Conservation (phyloP, 1,139 yeast species). For the Ashbya aceris region DNA sequence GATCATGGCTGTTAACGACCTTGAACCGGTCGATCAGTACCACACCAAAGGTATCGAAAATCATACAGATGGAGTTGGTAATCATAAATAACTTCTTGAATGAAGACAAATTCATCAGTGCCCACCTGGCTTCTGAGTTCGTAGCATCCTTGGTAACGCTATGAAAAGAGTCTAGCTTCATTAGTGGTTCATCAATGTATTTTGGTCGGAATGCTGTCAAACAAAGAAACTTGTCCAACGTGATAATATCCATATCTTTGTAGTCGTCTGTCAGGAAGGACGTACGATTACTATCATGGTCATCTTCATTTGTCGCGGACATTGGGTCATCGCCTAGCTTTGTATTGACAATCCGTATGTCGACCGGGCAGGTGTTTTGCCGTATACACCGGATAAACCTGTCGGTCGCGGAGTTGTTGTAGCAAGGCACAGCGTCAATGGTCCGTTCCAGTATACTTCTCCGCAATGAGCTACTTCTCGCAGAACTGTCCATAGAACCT, state of each 20-base stretch:
- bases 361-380: constrained; percentile 18
- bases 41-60: constrained; percentile 20
- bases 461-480: constrained; percentile 5
- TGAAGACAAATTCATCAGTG: constrained; percentile 11
- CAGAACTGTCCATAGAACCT: neutral
- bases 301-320: constrained; percentile 2
- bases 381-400: constrained; percentile 13
- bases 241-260: constrained; percentile 18
- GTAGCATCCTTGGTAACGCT: constrained; percentile 3
- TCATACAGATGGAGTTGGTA: constrained; percentile 16
- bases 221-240: constrained; percentile 16
- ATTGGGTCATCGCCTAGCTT: constrained; percentile 1
- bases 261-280: constrained; percentile 24
- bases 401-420: constrained; percentile 12
- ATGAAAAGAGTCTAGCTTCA: constrained; percentile 14
- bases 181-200: constrained; percentile 16
- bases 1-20: constrained; percentile 9
- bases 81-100: constrained; percentile 22
- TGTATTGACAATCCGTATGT: constrained; percentile 14
- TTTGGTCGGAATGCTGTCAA: constrained; percentile 21
- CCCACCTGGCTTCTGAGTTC: constrained; percentile 8
- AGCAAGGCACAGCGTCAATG: constrained; percentile 10
- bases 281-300: constrained; percentile 7
- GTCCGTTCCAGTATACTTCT: constrained; percentile 8
- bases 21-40: constrained; percentile 15